These are phyloP conservation scores for Hansfordia pulvinata DNA, from an alignment of 2,329 filamentous ascomycete genomes.

Conservation along the genomic window DNA sequence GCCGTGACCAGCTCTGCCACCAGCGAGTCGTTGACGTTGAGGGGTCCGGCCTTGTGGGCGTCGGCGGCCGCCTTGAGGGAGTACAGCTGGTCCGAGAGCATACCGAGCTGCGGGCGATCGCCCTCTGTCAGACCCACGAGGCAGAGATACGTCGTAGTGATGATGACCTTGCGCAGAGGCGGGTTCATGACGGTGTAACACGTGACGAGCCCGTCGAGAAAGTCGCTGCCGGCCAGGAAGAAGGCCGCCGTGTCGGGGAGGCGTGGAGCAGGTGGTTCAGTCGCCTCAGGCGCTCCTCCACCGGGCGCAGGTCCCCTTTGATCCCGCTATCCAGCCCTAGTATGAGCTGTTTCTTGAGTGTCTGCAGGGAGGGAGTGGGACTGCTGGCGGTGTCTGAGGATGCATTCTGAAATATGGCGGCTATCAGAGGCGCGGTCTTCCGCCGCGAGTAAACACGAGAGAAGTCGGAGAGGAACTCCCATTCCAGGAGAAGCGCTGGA, in stretches of 20 bases:
- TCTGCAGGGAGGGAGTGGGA: slow-evolving; percentile 41
- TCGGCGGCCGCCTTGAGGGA: slow-evolving; percentile 61
- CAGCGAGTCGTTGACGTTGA: slow-evolving; percentile 54
- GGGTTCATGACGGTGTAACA: slow-evolving; percentile 53
- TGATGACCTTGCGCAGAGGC: slow-evolving; percentile 50
- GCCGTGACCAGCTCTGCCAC: slow-evolving; percentile 69
- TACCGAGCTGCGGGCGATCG: slow-evolving; percentile 54
- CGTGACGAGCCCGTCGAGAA: slow-evolving; percentile 60
- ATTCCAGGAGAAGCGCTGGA: slow-evolving; percentile 39
- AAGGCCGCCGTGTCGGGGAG: slow-evolving; percentile 43
- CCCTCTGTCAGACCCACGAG: slow-evolving; percentile 57
- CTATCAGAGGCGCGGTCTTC: slow-evolving; percentile 35
- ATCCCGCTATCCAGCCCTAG: slow-evolving; percentile 48
- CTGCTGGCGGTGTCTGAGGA: slow-evolving; percentile 29
- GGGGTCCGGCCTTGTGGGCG: slow-evolving; percentile 39
- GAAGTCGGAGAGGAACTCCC: slow-evolving; percentile 56
- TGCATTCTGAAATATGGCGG: slow-evolving; percentile 34
- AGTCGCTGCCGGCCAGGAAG: slow-evolving; percentile 77
- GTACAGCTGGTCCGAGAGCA: slow-evolving; percentile 74
- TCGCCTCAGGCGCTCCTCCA: slow-evolving; percentile 39
- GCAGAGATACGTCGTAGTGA: slow-evolving; percentile 64
- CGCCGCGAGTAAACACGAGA: slow-evolving; percentile 54
- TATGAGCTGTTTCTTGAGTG: slow-evolving; percentile 48
- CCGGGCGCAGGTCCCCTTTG: slow-evolving; percentile 36
- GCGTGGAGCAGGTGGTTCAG: slow-evolving; percentile 51